A percentile compares a stretch with the other conserved stretches of the same genome.
Conservation (phyloP, 225 moss, liverwort and hornwort genomes). For the Polytrichum formosum region DNA sequence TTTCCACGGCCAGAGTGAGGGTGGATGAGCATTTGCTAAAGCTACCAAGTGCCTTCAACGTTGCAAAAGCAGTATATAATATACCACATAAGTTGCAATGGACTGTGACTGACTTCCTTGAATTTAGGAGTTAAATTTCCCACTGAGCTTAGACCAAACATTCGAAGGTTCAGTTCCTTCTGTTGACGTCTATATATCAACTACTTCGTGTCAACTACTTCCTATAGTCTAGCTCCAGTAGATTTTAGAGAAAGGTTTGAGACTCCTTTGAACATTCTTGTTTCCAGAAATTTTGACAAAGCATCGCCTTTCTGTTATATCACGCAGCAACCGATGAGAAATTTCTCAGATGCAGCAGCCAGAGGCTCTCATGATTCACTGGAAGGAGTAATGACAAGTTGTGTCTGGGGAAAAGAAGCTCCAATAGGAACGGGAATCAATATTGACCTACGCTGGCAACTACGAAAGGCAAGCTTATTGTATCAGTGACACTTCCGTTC, state of each 20-base stretch:
- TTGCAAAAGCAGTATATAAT: background rate
- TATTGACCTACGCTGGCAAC: constrained; percentile 20
- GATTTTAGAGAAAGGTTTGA: background rate
- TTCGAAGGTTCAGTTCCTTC: background rate
- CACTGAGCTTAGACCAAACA: background rate
- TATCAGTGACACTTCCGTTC: background rate
- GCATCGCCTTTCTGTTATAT: background rate
- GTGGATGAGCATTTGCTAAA: background rate
- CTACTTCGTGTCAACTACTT: background rate
- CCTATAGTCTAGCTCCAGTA: background rate
- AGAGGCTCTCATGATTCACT: constrained; percentile 40
- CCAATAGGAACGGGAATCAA: constrained; percentile 41
- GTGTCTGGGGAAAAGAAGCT: constrained; percentile 47
- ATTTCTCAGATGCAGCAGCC: constrained; percentile 49
- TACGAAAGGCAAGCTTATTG: constrained; percentile 8
- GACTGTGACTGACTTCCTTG: background rate
- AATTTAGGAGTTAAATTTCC: background rate
- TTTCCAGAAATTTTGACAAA: background rate
- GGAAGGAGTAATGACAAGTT: constrained; percentile 33
- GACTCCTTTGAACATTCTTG: background rate
- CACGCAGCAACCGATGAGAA: constrained; percentile 52
- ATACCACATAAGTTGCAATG: too few species aligned
- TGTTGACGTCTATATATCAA: background rate
- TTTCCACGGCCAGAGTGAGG: background rate
- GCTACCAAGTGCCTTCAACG: background rate